A percentile compares a stretch with the other conserved stretches of the same genome.
Evolutionary conservation across 805 yeast genomes (phyloP).

Genomic region (Candida odintsovae): DNA sequence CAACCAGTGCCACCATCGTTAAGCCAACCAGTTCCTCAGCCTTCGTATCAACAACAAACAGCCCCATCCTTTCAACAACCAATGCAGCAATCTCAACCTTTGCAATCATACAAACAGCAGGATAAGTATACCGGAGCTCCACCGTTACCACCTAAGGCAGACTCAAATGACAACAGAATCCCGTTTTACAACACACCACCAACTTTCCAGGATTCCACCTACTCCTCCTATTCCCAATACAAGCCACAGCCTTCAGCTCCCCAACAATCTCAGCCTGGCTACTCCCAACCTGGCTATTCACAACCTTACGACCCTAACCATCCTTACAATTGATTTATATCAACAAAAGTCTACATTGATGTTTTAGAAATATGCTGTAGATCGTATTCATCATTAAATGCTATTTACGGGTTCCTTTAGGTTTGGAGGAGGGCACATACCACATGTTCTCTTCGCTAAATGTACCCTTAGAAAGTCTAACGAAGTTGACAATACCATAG

Average conservation of each 20-base stretch:
- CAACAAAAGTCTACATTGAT: neutral
- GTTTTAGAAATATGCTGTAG: neutral
- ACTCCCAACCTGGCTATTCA: constrained; percentile 13
- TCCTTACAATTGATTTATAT: constrained; percentile 2
- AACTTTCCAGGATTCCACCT: constrained; percentile 37
- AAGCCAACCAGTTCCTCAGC: constrained; percentile 1
- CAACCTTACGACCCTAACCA: constrained; percentile 23
- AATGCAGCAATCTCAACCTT: constrained; percentile 4
- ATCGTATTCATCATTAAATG: neutral
- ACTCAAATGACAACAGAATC: constrained; percentile 24
- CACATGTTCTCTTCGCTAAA: constrained; percentile 9
- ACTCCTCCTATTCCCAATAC: constrained; percentile 26
- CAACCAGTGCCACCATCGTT: constrained; percentile 1
- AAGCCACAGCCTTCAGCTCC: constrained; percentile 3
- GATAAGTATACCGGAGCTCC: constrained; percentile 8
- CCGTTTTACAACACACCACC: constrained; percentile 45
- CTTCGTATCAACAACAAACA: neutral
- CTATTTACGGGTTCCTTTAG: neutral
- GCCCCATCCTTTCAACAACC: neutral
- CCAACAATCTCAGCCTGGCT: constrained; percentile 5
- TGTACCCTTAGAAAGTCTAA: constrained; percentile 6
- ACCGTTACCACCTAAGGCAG: constrained; percentile 12
- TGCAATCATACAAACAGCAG: constrained; percentile 6
- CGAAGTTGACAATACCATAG: constrained; percentile 61
- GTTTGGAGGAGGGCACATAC: constrained; percentile 6